Percentiles rank a stretch among this genome's conserved stretches.
Conservation (phyloP, 192 early-diverging fungal genomes). For the Podila epigama region DNA sequence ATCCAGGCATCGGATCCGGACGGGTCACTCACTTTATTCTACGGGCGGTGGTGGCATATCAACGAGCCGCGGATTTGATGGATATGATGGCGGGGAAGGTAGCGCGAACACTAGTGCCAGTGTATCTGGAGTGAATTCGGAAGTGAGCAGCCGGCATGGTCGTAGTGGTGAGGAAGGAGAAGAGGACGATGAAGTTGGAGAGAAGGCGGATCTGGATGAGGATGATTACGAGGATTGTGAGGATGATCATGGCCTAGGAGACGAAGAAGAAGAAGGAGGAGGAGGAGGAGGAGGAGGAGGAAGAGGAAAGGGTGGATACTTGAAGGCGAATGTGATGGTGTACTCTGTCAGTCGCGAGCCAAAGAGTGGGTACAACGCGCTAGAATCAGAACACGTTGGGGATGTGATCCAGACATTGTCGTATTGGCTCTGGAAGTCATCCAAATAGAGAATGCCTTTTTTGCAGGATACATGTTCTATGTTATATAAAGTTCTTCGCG, state of each 20-base stretch:
- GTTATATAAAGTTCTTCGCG: neutral
- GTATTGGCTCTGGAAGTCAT: conserved; percentile 36
- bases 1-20: neutral
- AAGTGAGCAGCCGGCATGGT: neutral
- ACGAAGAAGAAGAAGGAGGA: neutral
- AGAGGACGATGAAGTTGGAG: neutral
- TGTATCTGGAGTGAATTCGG: neutral
- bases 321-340: conserved; percentile 23
- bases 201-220: neutral
- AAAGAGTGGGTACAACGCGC: conserved; percentile 41
- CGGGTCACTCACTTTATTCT: neutral
- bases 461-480: neutral
- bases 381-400: conserved; percentile 45
- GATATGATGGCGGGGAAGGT: neutral
- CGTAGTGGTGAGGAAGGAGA: neutral
- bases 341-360: conserved; percentile 48
- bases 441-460: neutral
- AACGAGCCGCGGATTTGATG: neutral
- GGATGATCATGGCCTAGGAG: neutral
- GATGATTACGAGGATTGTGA: neutral
- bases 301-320: neutral
- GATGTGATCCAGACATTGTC: conserved; percentile 44
- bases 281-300: neutral
- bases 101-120: too few species aligned
- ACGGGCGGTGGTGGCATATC: neutral